Percentiles rank a stretch among this genome's conserved stretches.
These are phyloP conservation scores for Microascus cirrosus DNA, from an alignment of 2,329 filamentous ascomycete species.

Conservation along the genomic window DNA sequence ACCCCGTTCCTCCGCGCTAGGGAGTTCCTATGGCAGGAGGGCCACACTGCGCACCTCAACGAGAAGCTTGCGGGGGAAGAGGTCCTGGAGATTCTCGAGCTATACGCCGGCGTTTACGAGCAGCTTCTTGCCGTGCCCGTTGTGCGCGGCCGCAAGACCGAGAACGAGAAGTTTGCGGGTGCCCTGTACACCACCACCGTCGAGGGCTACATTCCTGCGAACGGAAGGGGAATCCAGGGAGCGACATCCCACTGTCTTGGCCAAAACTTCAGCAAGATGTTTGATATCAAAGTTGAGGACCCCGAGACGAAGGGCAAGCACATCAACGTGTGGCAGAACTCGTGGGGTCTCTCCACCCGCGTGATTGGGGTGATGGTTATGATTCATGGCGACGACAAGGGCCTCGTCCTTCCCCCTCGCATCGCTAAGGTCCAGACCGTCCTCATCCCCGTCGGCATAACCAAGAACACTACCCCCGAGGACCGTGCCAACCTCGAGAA, in stretches of 20 bases:
- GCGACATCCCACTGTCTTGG: conserved; percentile 90
- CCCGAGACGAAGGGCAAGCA: conserved; percentile 70
- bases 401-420: conserved; percentile 82
- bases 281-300: conserved; percentile 94
- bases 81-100: conserved; percentile 84
- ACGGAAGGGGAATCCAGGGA: conserved; percentile 92
- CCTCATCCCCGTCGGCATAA: conserved; percentile 87
- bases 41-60: conserved; percentile 80
- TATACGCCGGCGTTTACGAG: conserved; percentile 87
- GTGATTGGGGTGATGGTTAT: conserved; percentile 99
- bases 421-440: conserved; percentile 79
- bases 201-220: conserved; percentile 92
- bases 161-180: conserved; percentile 96
- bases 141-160: conserved; percentile 87
- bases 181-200: conserved; percentile 95
- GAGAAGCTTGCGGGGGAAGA: conserved; percentile 73
- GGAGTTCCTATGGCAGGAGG: conserved; percentile 98
- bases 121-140: conserved; percentile 90
- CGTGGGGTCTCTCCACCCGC: conserved; percentile 94
- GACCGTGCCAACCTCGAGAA: conserved; percentile 66
- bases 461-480: conserved; percentile 72
- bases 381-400: conserved; percentile 93
- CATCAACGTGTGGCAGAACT: conserved; percentile 94
- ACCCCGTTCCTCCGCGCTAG: conserved; percentile 81
- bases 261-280: conserved; percentile 99